Base-by-base conservation (phyloP, 2,329 filamentous ascomycete genomes). In the Cordyceps farinosa region DNA sequence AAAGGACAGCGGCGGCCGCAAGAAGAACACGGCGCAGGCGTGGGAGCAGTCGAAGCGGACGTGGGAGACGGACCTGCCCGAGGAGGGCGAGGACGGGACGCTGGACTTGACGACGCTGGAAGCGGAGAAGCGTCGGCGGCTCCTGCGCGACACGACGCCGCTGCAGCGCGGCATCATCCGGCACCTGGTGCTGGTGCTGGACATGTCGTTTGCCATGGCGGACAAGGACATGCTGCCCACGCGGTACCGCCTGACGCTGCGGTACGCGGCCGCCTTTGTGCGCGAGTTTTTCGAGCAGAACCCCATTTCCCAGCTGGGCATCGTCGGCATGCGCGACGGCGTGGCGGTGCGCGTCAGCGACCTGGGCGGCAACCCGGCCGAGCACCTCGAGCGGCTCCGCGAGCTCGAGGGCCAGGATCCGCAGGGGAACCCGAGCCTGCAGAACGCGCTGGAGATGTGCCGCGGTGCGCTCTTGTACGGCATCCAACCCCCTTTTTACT, bases 241-340 rank as follows among this genome's bases (percentile, higher is more conserved):
- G 50, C 86, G 94, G 65, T 93, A 94, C 76, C 84, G 92, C 44
- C 84, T 97, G 38, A 90, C 88, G 59, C 83, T 97, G 71, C 88
- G 88, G 67, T 96, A 92, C 76, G 90, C 92, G 17, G 86, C 89
- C 67, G 89, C 92, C 63, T 99, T 98, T 75, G 90, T 98, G 55
- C 85, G 88, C 64, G 94, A 97, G 75, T 99, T 92, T 78, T 99
- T 98, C 73, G 95, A 98, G 77, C 95, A 99, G 77, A 99, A 99
- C 71, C 95, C 95, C 11, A 98, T 99, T 68, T 96, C 92, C 10
- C 95, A 99, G 77, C 85, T 99, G 63, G 93, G 90, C 30, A 89
- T 99, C 36, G 81, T 99, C 45, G 94, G 91, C 57, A 97, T 98
- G 90, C 87, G 91, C 66, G 95, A 98, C 74, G 95, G 95, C 17